Evolutionary conservation across 768 basidiomycete species (phyloP), one percentile per base, ranked within the genome.

Genomic region (Boletus sp.): DNA sequence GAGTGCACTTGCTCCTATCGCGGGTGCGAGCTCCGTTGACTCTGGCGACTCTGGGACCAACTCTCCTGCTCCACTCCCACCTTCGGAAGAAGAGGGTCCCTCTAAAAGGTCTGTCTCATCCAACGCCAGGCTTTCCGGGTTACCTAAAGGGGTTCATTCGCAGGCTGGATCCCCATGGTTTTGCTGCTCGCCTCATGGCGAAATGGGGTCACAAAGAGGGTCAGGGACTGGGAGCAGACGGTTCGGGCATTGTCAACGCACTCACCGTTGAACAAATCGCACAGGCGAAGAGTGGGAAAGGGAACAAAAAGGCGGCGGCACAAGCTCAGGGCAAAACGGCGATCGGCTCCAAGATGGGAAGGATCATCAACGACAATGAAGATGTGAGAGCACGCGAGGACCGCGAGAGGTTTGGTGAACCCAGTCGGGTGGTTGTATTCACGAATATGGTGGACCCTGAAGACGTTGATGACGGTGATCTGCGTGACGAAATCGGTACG

Each of bases 121-220:
- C 17, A 44, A 5, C 29, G n/a, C 2, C 27, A n/a, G 0, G 10
- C 5, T 40, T 27, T 40, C 15, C 23, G 11, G 14, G 11, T 8
- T 15, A 47, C 34, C 35, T 17, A 47, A 39, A 32, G n/a, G 8
- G 6, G 9, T 3, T 37, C 27, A 40, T 46, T 39, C 23, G 41
- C 15, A 79, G 80, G 50, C 75, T 83, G 37, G 84, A 90, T 57
- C 83, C 84, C 0, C 85, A 84, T 51, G 81, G 80, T 13, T 93
- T 95, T 62, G 92, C 92, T 32, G 85, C 86, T 13, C 85, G 90
- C 33, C 67, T 96, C 61, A 96, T 97, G 93, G 90, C 90, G 3
- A 97, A 94, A 74, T 95, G 90, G 90, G 95, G 95, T 0, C 93
- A 97, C 68, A 89, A 90, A 67, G 91, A 92, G 68, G 96, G 96